Conservation (phyloP, 2,329 filamentous ascomycete genomes). For the Alternaria brassicicola region DNA sequence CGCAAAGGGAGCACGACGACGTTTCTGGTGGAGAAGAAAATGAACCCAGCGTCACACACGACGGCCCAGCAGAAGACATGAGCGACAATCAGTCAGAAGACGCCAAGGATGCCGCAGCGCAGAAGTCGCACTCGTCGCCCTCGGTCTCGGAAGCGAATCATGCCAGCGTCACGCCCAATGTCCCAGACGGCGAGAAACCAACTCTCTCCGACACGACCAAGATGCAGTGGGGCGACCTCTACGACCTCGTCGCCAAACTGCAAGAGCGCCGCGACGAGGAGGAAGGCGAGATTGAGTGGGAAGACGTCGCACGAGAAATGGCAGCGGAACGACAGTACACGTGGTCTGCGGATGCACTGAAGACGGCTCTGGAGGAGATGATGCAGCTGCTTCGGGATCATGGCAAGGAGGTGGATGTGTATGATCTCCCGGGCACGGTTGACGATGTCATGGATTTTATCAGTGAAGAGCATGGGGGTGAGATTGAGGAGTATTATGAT, state of each 20-base stretch:
- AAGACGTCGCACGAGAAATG: slow-evolving; percentile 8
- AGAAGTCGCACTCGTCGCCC: background rate
- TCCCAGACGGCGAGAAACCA: background rate
- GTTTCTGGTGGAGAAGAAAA: background rate
- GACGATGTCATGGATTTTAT: slow-evolving; percentile 31
- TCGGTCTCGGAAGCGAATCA: background rate
- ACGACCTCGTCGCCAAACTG: slow-evolving; percentile 50
- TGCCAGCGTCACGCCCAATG: background rate
- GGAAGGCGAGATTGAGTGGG: slow-evolving; percentile 48
- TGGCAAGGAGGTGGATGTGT: slow-evolving; percentile 3
- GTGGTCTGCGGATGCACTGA: slow-evolving; percentile 31
- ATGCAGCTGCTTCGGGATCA: slow-evolving; percentile 15
- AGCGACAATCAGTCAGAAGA: background rate
- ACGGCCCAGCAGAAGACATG: background rate
- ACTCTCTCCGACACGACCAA: slow-evolving; percentile 24
- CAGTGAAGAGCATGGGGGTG: slow-evolving; percentile 5
- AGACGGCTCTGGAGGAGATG: slow-evolving; percentile 27
- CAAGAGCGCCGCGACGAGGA: slow-evolving; percentile 17
- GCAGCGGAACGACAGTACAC: background rate
- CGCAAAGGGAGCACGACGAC: background rate
- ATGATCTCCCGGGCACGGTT: slow-evolving; percentile 17
- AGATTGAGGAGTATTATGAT: slow-evolving; percentile 24
- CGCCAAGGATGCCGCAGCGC: background rate
- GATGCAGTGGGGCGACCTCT: slow-evolving; percentile 52
- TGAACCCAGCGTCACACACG: background rate